Percentiles rank a stretch among this genome's conserved stretches.
Evolutionary conservation across 495 filamentous ascomycete genomes (phyloP).

Genomic region (Penicillium pulvis): DNA sequence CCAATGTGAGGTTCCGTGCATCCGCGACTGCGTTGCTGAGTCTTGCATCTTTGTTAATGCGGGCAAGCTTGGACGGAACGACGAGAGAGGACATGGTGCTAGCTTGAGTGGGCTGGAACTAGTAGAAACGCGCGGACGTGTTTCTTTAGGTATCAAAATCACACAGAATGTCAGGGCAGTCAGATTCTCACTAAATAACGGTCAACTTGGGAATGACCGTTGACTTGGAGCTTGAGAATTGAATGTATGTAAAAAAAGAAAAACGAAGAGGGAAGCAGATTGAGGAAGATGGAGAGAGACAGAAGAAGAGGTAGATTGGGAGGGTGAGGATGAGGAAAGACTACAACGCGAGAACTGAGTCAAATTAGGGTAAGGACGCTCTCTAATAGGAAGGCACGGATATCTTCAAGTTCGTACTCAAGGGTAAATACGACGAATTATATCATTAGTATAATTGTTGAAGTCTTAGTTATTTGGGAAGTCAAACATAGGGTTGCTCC

Average conservation of each 20-base stretch:
- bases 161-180: background rate
- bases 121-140: background rate
- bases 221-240: background rate
- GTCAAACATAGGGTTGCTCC: too few relatives aligned
- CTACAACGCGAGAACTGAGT: background rate
- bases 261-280: background rate
- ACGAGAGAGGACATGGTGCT: constrained; percentile 33
- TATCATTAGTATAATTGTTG: too few relatives aligned
- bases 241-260: background rate
- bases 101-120: background rate
- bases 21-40: constrained; percentile 22
- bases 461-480: too few relatives aligned
- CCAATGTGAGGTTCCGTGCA: constrained; percentile 21
- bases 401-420: background rate
- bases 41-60: constrained; percentile 25
- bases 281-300: background rate
- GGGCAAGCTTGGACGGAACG: constrained; percentile 27
- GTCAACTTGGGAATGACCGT: background rate
- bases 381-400: background rate
- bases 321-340: background rate
- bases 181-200: background rate
- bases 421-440: too few relatives aligned
- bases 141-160: background rate
- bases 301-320: background rate
- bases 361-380: background rate